phyloP scores from a whole-genome alignment of 345 rosid genomes.

The Gossypium stocksii region DNA sequence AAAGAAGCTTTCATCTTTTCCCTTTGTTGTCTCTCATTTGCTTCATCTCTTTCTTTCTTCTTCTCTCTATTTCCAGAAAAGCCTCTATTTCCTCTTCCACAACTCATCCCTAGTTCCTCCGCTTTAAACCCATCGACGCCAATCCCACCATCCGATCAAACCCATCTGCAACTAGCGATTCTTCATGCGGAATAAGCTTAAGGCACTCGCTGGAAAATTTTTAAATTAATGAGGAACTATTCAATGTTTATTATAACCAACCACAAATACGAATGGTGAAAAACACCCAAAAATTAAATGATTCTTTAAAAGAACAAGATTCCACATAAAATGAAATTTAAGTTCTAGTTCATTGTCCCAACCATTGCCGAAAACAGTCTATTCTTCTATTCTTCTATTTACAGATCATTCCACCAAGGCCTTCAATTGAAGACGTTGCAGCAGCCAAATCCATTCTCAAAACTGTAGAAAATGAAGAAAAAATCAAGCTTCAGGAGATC shows the following conservation, averaged over 20 bases:
- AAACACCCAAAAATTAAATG: background rate
- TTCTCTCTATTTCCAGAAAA: constrained; percentile 44
- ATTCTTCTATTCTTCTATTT: too few relatives aligned
- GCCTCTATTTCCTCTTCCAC: constrained; percentile 40
- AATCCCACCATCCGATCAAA: constrained; percentile 1
- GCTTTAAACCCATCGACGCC: background rate
- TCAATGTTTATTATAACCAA: background rate
- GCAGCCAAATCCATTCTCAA: too few relatives aligned
- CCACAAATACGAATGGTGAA: background rate
- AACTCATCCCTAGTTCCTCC: constrained; percentile 21
- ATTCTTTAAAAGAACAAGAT: background rate
- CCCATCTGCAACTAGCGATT: background rate
- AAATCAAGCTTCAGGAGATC: too few relatives aligned
- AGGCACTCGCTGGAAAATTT: constrained; percentile 62
- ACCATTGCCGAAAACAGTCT: too few relatives aligned
- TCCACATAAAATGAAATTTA: too few relatives aligned
- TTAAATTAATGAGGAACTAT: constrained; percentile 16
- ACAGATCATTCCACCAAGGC: too few relatives aligned
- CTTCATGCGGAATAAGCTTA: constrained; percentile 67
- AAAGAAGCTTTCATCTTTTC: constrained; percentile 41
- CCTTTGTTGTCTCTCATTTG: constrained; percentile 61
- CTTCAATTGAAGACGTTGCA: too few relatives aligned
- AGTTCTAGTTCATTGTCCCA: too few relatives aligned
- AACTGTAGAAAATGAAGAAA: too few relatives aligned
- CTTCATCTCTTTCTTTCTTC: constrained; percentile 50